Percentiles rank a stretch among this genome's conserved stretches.
Conservation (phyloP, 1,284 basidiomycete species). For the Naganishia sp. region DNA sequence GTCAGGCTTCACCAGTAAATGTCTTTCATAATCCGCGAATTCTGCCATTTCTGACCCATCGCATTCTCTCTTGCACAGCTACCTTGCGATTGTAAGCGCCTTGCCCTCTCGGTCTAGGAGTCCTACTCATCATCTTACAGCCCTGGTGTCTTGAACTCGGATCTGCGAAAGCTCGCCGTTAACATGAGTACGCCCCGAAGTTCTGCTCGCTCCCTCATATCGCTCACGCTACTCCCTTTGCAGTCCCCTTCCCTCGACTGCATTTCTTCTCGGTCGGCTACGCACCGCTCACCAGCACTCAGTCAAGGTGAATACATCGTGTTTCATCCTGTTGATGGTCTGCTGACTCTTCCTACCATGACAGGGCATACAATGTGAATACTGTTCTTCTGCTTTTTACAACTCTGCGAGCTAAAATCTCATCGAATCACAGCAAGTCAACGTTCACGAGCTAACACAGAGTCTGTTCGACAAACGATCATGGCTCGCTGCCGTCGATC, state of each 20-base stretch:
- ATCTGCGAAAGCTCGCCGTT: constrained; percentile 93
- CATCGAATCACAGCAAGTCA: constrained; percentile 63
- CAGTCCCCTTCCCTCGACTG: constrained; percentile 92
- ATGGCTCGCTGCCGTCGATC: constrained; percentile 66
- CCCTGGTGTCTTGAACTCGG: constrained; percentile 98
- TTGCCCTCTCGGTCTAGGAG: background rate
- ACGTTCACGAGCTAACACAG: constrained; percentile 91
- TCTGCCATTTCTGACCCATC: background rate
- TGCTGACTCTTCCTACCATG: background rate
- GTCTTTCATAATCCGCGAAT: background rate
- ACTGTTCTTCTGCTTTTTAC: background rate
- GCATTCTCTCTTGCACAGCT: background rate
- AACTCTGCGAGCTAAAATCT: background rate
- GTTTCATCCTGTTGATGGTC: constrained; percentile 58
- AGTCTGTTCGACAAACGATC: constrained; percentile 82
- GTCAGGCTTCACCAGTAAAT: constrained; percentile 81
- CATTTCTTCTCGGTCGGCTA: constrained; percentile 99
- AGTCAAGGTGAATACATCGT: constrained; percentile 2
- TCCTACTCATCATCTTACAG: background rate
- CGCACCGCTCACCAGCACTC: constrained; percentile 79
- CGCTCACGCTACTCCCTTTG: too few relatives aligned
- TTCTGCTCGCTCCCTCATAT: background rate
- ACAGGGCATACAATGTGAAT: constrained; percentile 23
- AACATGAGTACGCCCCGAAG: constrained; percentile 67
- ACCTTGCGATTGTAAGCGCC: constrained; percentile 29